Evolutionary conservation across 2,329 filamentous ascomycete genomes (phyloP).

Genomic region (Albophoma yamanashiensis): DNA sequence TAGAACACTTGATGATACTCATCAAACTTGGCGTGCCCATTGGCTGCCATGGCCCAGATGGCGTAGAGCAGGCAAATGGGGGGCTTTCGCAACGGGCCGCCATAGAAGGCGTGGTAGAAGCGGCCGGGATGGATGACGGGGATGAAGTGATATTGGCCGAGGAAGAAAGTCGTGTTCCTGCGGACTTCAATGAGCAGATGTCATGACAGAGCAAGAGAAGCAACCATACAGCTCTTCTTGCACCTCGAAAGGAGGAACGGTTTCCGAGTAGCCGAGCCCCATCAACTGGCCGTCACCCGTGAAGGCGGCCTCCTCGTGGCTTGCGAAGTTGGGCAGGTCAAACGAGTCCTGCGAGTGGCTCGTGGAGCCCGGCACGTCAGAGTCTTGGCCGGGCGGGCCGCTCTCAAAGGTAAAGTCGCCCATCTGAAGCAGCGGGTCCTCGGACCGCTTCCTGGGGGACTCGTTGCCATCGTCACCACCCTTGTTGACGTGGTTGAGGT

Average conservation of each 20-base stretch:
- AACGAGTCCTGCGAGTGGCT: slow-evolving; percentile 6
- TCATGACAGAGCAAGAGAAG: neutral
- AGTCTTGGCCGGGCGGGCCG: slow-evolving; percentile 6
- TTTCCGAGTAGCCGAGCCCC: slow-evolving; percentile 69
- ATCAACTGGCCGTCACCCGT: slow-evolving; percentile 42
- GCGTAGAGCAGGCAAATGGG: slow-evolving; percentile 76
- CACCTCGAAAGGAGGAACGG: slow-evolving; percentile 65
- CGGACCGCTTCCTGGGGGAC: neutral
- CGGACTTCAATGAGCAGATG: neutral
- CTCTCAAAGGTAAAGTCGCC: slow-evolving; percentile 5
- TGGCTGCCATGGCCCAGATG: slow-evolving; percentile 75
- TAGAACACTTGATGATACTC: slow-evolving; percentile 71
- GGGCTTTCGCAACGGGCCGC: slow-evolving; percentile 62
- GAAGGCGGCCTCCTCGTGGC: slow-evolving; percentile 1
- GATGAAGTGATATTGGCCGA: slow-evolving; percentile 57
- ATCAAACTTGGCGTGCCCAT: slow-evolving; percentile 61
- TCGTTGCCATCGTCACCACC: slow-evolving; percentile 4
- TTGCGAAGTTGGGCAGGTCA: slow-evolving; percentile 5
- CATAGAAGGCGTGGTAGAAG: slow-evolving; percentile 65
- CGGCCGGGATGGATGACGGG: slow-evolving; percentile 71
- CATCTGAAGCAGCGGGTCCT: slow-evolving; percentile 1
- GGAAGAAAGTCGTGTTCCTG: slow-evolving; percentile 67
- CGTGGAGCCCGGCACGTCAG: slow-evolving; percentile 3
- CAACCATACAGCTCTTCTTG: slow-evolving; percentile 67
- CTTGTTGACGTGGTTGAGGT: slow-evolving; percentile 56